Evolutionary conservation across 2,329 filamentous ascomycete species (phyloP), one percentile per base, ranked within the genome.

Genomic region (Trichoderma citrinoviride): DNA sequence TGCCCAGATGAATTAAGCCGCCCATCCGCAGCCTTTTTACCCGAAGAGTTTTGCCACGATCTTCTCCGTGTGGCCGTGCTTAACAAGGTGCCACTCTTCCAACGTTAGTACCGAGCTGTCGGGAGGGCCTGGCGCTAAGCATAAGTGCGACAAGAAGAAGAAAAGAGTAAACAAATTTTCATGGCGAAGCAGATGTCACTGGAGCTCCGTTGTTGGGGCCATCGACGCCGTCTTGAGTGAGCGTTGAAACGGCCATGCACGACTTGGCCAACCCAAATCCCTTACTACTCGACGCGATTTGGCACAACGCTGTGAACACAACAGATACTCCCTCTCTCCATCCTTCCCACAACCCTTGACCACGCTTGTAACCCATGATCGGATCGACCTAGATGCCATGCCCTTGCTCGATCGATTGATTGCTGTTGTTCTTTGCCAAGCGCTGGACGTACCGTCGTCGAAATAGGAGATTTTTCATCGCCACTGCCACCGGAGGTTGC

Each of bases 331-430:
- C 19, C 40, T 14, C 49, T 40, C 12, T 14, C 14, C 33, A 14
- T 37, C 33, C 33, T 37, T 37, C 12, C n/a, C 33, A 37, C 12
- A 14, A 10, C 12, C 12, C 33, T 37, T 14, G 12, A 37, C 33
- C 33, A 37, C 43, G 40, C 47, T 15, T 54, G 60, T 21, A 37
- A 37, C 33, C 33, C 49, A 44, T 54, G 60, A 54, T 62, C 60
- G 49, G 33, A 62, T 54, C 60, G 49, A 40, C 53, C 25, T 27
- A 21, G 41, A 62, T 62, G 40, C 47, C 57, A 21, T 46, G 60
- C 47, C 14, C 47, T 58, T 29, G 55, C 37, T 53, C 29, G 47
- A 61, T 54, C 60, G 60, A 62, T 62, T 29, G 25, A 62, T 54
- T 62, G 40, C 37, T 54, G 60, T 37, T 54, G 41, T 54, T 25